phyloP scores from a whole-genome alignment of 805 yeast species.

The Teunomyces barrocoloradensis region DNA sequence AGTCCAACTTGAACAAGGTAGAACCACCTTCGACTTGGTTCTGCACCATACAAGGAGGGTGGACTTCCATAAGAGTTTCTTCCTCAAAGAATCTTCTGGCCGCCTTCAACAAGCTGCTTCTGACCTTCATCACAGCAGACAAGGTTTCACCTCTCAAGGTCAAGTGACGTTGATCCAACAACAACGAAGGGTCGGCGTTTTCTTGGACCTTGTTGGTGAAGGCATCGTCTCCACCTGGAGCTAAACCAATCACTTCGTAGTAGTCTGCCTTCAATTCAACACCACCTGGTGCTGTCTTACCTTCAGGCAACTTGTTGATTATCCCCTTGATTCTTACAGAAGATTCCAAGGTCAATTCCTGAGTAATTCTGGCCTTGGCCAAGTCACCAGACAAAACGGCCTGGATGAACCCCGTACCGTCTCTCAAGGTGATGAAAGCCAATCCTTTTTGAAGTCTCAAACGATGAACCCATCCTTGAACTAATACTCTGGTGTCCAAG shows the following conservation, averaged over 20 bases:
- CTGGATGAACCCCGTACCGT: constrained; percentile 91
- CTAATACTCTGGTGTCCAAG: constrained; percentile 69
- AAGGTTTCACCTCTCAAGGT: constrained; percentile 95
- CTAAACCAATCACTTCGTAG: constrained; percentile 85
- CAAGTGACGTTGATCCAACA: constrained; percentile 93
- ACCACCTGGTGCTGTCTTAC: constrained; percentile 96
- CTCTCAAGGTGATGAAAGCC: constrained; percentile 88
- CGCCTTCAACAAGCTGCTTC: constrained; percentile 73
- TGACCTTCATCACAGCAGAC: constrained; percentile 89
- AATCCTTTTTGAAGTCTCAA: constrained; percentile 89
- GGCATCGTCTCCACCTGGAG: constrained; percentile 95
- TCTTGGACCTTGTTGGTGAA: constrained; percentile 94
- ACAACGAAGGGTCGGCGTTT: constrained; percentile 86
- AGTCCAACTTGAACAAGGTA: constrained; percentile 86
- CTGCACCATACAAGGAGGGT: constrained; percentile 99
- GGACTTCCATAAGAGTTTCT: constrained; percentile 80
- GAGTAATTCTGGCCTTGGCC: constrained; percentile 85
- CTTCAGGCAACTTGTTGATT: constrained; percentile 84
- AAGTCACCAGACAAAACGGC: constrained; percentile 85
- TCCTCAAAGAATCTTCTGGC: constrained; percentile 76
- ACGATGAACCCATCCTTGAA: constrained; percentile 96
- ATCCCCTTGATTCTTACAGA: constrained; percentile 80
- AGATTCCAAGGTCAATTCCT: constrained; percentile 83
- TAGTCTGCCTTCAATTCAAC: constrained; percentile 90
- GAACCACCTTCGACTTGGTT: constrained; percentile 99